A percentile compares a stretch with the other conserved stretches of the same genome.
These are phyloP conservation scores for Phyllosticta paracitricarpa DNA, from an alignment of 2,329 filamentous ascomycete genomes.

Conservation along the genomic window DNA sequence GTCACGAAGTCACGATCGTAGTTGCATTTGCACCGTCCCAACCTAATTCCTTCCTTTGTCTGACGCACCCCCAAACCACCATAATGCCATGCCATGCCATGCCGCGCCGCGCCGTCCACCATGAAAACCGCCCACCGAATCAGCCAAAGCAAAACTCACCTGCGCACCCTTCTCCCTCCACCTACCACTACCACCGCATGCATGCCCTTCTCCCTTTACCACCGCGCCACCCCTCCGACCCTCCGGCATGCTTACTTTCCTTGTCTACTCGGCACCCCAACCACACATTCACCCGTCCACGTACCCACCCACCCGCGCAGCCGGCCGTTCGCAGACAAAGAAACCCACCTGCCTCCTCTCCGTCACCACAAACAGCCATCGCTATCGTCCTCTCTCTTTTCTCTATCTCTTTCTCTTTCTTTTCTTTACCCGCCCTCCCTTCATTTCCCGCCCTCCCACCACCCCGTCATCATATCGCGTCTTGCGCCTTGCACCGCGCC, in stretches of 20 bases:
- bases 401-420: no score
- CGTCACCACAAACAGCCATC: background rate
- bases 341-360: background rate
- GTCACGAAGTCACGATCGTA: background rate
- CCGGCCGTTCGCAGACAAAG: background rate
- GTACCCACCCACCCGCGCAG: background rate
- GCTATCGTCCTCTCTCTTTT: no score
- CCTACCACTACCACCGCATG: no score
- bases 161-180: no score
- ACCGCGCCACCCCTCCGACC: background rate
- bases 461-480: no score
- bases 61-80: background rate
- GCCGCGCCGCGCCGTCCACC: background rate
- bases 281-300: background rate
- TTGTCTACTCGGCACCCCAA: no score
- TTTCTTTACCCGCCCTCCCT: no score
- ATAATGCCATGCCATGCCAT: background rate
- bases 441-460: no score
- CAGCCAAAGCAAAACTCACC: no score
- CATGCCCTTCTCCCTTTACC: background rate
- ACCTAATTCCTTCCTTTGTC: no score
- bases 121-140: no score
- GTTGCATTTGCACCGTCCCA: background rate
- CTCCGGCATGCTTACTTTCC: background rate
- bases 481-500: no score